Conservation (phyloP, 2,329 filamentous ascomycete genomes). For the Sporothrix sp. region DNA sequence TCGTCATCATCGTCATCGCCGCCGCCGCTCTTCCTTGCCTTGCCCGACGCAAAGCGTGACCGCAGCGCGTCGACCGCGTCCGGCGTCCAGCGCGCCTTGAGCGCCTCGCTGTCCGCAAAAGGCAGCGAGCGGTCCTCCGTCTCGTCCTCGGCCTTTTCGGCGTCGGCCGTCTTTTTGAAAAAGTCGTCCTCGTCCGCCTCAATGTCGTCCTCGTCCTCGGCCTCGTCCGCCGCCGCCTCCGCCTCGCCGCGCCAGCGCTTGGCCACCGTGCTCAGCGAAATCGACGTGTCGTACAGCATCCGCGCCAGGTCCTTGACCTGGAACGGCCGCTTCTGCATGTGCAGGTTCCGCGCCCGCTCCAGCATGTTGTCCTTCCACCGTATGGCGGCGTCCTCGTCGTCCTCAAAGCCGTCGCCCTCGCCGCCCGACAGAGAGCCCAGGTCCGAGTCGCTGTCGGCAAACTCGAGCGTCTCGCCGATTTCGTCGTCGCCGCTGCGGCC, state of each 20-base stretch:
- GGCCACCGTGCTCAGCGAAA: slow-evolving; percentile 67
- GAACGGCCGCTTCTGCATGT: slow-evolving; percentile 61
- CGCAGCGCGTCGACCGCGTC: slow-evolving; percentile 68
- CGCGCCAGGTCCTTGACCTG: slow-evolving; percentile 74
- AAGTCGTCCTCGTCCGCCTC: slow-evolving; percentile 50
- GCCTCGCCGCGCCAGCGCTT: slow-evolving; percentile 68
- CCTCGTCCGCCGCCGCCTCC: slow-evolving; percentile 34
- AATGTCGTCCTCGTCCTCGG: slow-evolving; percentile 40
- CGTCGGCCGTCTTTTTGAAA: slow-evolving; percentile 60
- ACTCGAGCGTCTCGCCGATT: slow-evolving; percentile 72
- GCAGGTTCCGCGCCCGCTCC: slow-evolving; percentile 62
- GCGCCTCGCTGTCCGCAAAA: slow-evolving; percentile 64
- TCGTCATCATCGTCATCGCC: slow-evolving; percentile 44
- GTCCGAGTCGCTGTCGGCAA: slow-evolving; percentile 95
- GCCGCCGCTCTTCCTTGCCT: slow-evolving; percentile 37
- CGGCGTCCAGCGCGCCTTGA: slow-evolving; percentile 78
- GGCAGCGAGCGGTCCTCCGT: slow-evolving; percentile 76
- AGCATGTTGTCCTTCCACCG: slow-evolving; percentile 85
- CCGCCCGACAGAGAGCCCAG: slow-evolving; percentile 70
- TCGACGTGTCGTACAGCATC: slow-evolving; percentile 75
- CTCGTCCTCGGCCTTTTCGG: slow-evolving; percentile 59
- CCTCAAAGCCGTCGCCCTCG: slow-evolving; percentile 46
- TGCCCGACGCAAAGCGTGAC: slow-evolving; percentile 59
- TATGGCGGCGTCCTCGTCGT: slow-evolving; percentile 50
- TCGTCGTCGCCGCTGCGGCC: slow-evolving; percentile 50